A percentile compares a stretch with the other conserved stretches of the same genome.
phyloP scores from a whole-genome alignment of 2,329 filamentous ascomycete species.

The Amylocarpus encephaloides region DNA sequence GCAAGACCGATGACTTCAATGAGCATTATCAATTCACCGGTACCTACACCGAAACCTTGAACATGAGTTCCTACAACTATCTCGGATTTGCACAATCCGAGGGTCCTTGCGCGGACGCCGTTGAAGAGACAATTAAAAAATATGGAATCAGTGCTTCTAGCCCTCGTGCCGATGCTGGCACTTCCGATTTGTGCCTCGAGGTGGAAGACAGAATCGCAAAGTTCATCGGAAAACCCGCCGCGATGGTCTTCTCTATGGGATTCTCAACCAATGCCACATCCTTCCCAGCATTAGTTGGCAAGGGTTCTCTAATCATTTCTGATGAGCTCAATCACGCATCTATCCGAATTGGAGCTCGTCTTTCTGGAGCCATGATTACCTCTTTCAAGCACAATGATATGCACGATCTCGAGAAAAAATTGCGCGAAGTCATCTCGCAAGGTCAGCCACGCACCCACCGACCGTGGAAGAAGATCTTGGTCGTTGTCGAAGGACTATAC shows the following conservation, averaged over 20 bases:
- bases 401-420: slow-evolving; percentile 72
- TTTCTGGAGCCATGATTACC: slow-evolving; percentile 89
- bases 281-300: slow-evolving; percentile 86
- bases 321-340: slow-evolving; percentile 98
- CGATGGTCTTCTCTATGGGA: slow-evolving; percentile 98
- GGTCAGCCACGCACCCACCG: slow-evolving; percentile 97
- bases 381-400: slow-evolving; percentile 99
- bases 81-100: slow-evolving; percentile 97
- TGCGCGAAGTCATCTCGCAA: slow-evolving; percentile 90
- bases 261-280: slow-evolving; percentile 93
- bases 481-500: slow-evolving; percentile 94
- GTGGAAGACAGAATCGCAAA: slow-evolving; percentile 83
- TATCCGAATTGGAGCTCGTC: slow-evolving; percentile 87
- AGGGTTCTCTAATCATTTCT: slow-evolving; percentile 89
- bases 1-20: slow-evolving; percentile 87
- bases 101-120: slow-evolving; percentile 88
- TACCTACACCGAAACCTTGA: slow-evolving; percentile 87
- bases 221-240: slow-evolving; percentile 89
- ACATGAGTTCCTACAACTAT: slow-evolving; percentile 99
- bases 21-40: slow-evolving; percentile 82
- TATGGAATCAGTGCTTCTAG: slow-evolving; percentile 81
- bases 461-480: slow-evolving; percentile 98
- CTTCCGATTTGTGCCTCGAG: slow-evolving; percentile 78
- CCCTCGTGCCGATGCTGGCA: slow-evolving; percentile 76
- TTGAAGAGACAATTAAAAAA: slow-evolving; percentile 77